Evolutionary conservation across 768 basidiomycete species (phyloP).

Genomic region (Amanita jacksonii): DNA sequence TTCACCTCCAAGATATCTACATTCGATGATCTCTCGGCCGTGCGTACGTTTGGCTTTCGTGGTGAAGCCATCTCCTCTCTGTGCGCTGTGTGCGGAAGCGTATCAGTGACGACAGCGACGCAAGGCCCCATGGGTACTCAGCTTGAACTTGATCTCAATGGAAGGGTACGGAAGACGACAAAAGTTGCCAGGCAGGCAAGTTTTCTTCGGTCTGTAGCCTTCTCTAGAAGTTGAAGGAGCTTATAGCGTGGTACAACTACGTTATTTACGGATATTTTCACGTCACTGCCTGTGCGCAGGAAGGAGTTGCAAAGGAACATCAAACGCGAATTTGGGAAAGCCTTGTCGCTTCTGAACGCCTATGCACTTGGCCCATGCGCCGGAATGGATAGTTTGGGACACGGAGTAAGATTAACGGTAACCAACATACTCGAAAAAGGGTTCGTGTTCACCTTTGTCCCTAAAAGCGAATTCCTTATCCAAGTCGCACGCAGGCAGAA

Average conservation of each 20-base stretch:
- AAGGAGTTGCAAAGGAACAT: slow-evolving; percentile 86
- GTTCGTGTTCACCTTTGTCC: slow-evolving; percentile 30
- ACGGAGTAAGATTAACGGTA: slow-evolving; percentile 64
- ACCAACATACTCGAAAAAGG: slow-evolving; percentile 62
- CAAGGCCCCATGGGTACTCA: slow-evolving; percentile 69
- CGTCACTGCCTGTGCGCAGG: slow-evolving; percentile 77
- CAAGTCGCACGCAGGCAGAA: slow-evolving; percentile 36
- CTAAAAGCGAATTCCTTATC: slow-evolving; percentile 1
- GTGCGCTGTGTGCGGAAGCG: slow-evolving; percentile 68
- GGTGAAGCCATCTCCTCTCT: slow-evolving; percentile 94
- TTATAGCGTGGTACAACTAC: slow-evolving; percentile 82
- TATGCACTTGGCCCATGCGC: slow-evolving; percentile 89
- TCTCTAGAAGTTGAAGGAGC: not conserved
- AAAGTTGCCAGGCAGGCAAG: slow-evolving; percentile 72
- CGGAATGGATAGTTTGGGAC: slow-evolving; percentile 30
- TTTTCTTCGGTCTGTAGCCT: slow-evolving; percentile 9
- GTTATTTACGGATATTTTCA: slow-evolving; percentile 60
- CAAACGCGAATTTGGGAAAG: slow-evolving; percentile 86
- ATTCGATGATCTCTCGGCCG: slow-evolving; percentile 60
- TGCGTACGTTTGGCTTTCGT: slow-evolving; percentile 87
- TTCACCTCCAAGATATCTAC: slow-evolving; percentile 86
- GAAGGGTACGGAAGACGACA: slow-evolving; percentile 44
- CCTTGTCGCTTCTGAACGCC: slow-evolving; percentile 69
- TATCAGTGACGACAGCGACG: slow-evolving; percentile 70
- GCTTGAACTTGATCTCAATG: slow-evolving; percentile 63